phyloP scores from a whole-genome alignment of 2,329 filamentous ascomycete genomes.

The Penicillium brevicompactum region DNA sequence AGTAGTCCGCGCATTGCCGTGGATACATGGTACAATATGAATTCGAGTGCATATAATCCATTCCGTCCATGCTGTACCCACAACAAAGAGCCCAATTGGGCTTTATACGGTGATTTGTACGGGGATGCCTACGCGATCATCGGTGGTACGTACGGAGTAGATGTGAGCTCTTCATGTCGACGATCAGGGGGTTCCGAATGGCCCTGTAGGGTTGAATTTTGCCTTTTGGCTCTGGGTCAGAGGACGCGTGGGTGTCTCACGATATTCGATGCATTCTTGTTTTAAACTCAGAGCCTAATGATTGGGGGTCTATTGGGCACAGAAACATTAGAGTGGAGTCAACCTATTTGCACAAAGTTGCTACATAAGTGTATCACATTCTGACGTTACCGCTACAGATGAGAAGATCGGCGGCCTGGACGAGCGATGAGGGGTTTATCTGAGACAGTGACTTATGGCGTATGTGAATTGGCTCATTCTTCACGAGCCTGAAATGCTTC shows the following conservation, averaged over 20 bases:
- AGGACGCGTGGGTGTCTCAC: not conserved
- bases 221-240: not conserved
- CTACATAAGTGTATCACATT: no score
- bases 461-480: not conserved
- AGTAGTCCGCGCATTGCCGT: not conserved
- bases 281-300: not conserved
- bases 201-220: slow-evolving; percentile 1
- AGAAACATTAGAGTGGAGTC: no score
- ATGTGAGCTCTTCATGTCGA: not conserved
- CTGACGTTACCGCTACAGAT: no score
- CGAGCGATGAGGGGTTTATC: not conserved
- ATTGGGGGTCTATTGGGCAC: no score
- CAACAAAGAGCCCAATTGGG: not conserved
- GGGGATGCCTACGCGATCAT: not conserved
- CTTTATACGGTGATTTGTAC: no score
- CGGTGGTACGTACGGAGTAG: not conserved
- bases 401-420: no score
- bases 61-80: not conserved
- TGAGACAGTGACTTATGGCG: not conserved
- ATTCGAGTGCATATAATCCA: not conserved
- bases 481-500: not conserved
- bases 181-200: slow-evolving; percentile 5
- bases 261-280: not conserved
- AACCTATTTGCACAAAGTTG: no score
- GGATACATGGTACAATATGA: no score